Evolutionary conservation across 768 basidiomycete species (phyloP).

Genomic region (Calocybe gangraenosa): DNA sequence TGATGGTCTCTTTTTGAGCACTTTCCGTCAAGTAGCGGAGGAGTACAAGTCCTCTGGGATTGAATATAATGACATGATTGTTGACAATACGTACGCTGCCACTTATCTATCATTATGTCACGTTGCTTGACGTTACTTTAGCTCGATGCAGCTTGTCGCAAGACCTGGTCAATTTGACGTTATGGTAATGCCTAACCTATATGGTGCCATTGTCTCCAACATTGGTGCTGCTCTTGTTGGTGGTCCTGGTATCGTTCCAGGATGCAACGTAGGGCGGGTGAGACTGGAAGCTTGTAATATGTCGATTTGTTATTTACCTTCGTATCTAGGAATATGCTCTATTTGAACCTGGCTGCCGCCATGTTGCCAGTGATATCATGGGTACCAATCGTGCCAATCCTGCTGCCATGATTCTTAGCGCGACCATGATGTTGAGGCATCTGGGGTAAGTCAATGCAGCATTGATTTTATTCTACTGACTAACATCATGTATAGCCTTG

Average conservation of each 20-base stretch:
- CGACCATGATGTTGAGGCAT: slow-evolving; percentile 97
- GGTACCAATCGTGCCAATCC: slow-evolving; percentile 96
- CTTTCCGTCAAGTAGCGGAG: slow-evolving; percentile 93
- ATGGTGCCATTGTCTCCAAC: slow-evolving; percentile 97
- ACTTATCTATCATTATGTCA: background rate
- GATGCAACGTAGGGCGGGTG: slow-evolving; percentile 95
- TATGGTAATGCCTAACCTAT: slow-evolving; percentile 98
- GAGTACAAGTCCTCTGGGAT: slow-evolving; percentile 95
- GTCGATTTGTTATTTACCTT: slow-evolving; percentile 9
- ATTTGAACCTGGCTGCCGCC: slow-evolving; percentile 98
- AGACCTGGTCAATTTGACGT: slow-evolving; percentile 96
- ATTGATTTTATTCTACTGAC: background rate
- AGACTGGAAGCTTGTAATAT: slow-evolving; percentile 13
- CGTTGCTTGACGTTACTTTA: slow-evolving; percentile 23
- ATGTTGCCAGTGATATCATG: slow-evolving; percentile 94
- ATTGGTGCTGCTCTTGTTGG: slow-evolving; percentile 98
- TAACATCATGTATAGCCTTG: slow-evolving; percentile 56
- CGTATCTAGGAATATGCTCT: slow-evolving; percentile 81
- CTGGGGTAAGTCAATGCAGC: slow-evolving; percentile 61
- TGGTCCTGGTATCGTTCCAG: slow-evolving; percentile 96
- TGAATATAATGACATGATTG: slow-evolving; percentile 96
- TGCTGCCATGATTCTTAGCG: slow-evolving; percentile 94
- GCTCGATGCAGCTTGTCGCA: slow-evolving; percentile 98
- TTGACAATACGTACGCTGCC: slow-evolving; percentile 85
- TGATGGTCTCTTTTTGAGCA: slow-evolving; percentile 98